These are phyloP conservation scores for Calocybe gambosa DNA, from an alignment of 1,284 basidiomycete species.

Conservation along the genomic window DNA sequence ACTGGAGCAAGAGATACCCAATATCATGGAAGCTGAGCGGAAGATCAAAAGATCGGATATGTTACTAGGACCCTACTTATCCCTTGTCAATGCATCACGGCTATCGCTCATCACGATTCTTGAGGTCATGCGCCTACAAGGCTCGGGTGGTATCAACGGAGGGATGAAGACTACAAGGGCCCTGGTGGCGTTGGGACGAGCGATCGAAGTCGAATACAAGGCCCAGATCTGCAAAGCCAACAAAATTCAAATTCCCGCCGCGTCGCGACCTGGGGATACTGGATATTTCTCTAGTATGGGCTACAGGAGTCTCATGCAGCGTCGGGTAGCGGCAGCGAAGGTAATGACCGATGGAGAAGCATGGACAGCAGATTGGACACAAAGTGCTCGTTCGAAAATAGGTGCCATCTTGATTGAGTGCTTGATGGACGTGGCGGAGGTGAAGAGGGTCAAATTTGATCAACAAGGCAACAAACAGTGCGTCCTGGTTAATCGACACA, in stretches of 20 bases:
- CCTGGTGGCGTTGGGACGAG: constrained; percentile 77
- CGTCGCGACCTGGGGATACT: constrained; percentile 29
- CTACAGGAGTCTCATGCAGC: constrained; percentile 50
- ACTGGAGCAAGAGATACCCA: constrained; percentile 51
- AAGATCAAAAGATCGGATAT: constrained; percentile 11
- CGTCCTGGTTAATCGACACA: constrained; percentile 21
- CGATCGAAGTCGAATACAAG: constrained; percentile 87
- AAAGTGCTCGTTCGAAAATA: constrained; percentile 68
- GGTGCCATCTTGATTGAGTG: constrained; percentile 83
- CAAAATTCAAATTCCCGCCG: constrained; percentile 47
- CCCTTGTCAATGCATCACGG: constrained; percentile 71
- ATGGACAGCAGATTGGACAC: constrained; percentile 82
- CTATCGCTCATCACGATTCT: constrained; percentile 88
- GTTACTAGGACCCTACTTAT: constrained; percentile 56
- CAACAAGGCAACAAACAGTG: constrained; percentile 51
- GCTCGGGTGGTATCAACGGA: constrained; percentile 69
- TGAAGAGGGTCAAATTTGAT: constrained; percentile 58
- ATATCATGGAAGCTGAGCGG: constrained; percentile 38
- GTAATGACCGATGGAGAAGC: constrained; percentile 59
- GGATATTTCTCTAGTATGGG: constrained; percentile 54
- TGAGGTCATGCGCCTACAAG: constrained; percentile 83
- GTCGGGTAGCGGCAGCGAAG: constrained; percentile 58
- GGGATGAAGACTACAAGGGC: constrained; percentile 92
- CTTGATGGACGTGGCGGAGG: constrained; percentile 79
- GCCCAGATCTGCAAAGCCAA: constrained; percentile 73